These are phyloP conservation scores for Sugiyamaella lignohabitans DNA, from an alignment of 805 yeast species.

Conservation along the genomic window DNA sequence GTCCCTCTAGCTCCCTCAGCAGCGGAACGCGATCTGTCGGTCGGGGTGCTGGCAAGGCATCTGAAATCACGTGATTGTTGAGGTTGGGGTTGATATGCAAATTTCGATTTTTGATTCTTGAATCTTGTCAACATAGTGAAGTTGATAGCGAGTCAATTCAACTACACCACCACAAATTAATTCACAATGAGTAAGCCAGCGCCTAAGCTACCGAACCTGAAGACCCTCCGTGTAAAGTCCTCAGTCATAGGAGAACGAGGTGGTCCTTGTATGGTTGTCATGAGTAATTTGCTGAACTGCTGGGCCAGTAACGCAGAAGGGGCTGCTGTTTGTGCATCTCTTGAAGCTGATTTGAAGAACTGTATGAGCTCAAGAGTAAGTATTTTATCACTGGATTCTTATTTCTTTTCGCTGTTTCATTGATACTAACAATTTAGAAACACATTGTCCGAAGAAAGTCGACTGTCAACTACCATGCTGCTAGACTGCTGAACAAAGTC, in stretches of 20 bases:
- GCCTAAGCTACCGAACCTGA: slow-evolving; percentile 59
- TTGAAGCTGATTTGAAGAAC: slow-evolving; percentile 63
- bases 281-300: slow-evolving; percentile 83
- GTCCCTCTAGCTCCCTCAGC: too few relatives aligned
- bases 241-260: slow-evolving; percentile 51
- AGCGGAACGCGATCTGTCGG: too few relatives aligned
- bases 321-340: slow-evolving; percentile 51
- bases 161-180: too few relatives aligned
- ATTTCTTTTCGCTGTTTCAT: neutral
- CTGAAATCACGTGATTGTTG: too few relatives aligned
- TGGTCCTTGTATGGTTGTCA: slow-evolving; percentile 69
- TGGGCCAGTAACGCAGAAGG: slow-evolving; percentile 97
- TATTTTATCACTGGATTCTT: slow-evolving; percentile 6
- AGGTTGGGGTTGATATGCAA: too few relatives aligned
- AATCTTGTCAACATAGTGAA: too few relatives aligned
- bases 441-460: slow-evolving; percentile 29
- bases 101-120: too few relatives aligned
- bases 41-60: too few relatives aligned
- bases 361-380: slow-evolving; percentile 53
- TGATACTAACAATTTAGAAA: slow-evolving; percentile 15
- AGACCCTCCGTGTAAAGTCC: slow-evolving; percentile 62
- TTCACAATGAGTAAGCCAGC: slow-evolving; percentile 12
- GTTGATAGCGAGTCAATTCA: too few relatives aligned
- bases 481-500: slow-evolving; percentile 43
- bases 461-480: slow-evolving; percentile 48